Evolutionary conservation across 2,329 filamentous ascomycete species (phyloP), one percentile per base, ranked within the genome.

Genomic region (Neonectria punicea): DNA sequence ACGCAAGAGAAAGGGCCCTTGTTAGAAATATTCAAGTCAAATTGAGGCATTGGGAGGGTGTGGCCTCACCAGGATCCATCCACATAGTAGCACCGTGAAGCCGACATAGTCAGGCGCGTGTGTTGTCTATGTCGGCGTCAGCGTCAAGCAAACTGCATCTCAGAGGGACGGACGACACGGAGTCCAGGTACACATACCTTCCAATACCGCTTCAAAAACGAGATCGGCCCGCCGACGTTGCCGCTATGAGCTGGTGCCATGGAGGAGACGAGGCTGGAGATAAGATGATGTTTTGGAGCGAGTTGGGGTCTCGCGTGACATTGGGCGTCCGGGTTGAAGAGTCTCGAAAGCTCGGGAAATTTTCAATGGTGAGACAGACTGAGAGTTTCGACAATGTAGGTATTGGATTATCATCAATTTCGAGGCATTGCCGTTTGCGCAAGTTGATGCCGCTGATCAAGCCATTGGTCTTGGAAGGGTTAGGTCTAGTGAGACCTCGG

Each of bases 41-140:
- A 43, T 7, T 34, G 64, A 32, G 20, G 18, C 10, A 43, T 22
- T 44, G 20, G 36, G 59, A 76, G 43, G 44, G 36, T 13, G 56
- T 25, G 32, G 41, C 46, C 81, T 67, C 75, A 91, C 88, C 63
- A 90, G 73, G 18, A 92, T 79, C 79, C 93, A 96, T 56, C 85
- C 87, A 5, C 84, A 82, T 8, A 93, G 75, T n/a, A 98, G 84
- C 43, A 92, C 78, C 2, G 84, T 82, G 67, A 98, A 87, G 39
- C 93, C 93, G 32, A 97, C 80, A 80, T 97, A 98, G 78, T 99
- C 96, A 6, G 93, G 89, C 11, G 93, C 92, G 82, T 98, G 96
- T 1, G 93, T 94, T 77, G 89, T 90, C 88, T 93, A 16, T 9
- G 11, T 30, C 28, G 7, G 13, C 5, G 64, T 44, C 30, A 57